Base-by-base conservation (phyloP, 306 rosid species). In the Citrullus colocynthis region DNA sequence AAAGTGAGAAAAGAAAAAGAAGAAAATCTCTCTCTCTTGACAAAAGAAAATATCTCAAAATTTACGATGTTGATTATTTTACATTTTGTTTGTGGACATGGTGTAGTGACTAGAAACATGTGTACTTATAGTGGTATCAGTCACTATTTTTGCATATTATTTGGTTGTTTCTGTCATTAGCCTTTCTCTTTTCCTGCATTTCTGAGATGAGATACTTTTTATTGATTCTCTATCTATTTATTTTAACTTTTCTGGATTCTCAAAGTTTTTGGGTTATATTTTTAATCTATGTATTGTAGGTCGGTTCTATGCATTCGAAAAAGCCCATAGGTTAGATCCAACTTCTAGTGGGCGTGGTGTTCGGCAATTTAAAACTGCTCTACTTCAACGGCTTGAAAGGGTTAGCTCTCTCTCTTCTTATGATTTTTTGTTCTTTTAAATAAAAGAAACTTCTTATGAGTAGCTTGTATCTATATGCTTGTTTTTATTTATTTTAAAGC, bases 301-400 rank as follows among this genome's bases (percentile, higher is more conserved):
- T 81, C 98, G 98, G 54, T 95, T 92, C 85, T 95, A 95, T 74
- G 98, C 98, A 6, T 95, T 95, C 44, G 98, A 92, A 93, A 90
- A 95, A 85, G 98, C 98, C 77, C 98, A 95, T 85, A 95, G 89
- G 84, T 82, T 95, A 93, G 98, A 95, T 78, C 98, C 98, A 6
- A 90, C 96, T 64, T 95, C 98, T 52, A 95, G 94, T 41, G 98
- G 98, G 60, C 97, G 98, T 54, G 98, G 98, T 80, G 98, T 95
- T 70, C 93, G 98, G 15, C 98, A 95, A 83, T 95, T 95, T 79
- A 95, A 95, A 84, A 95, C 98, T 41, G 95, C 96, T 28, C 96
- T 95, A 51, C 98, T 95, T 83, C 98, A 95, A 74, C 93, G 98
- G 52, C 93, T 95, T 32, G 98, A 92, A 88, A 83, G 97, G 90